Conservation (phyloP, 2,329 filamentous ascomycete species). For the Clarireedia homoeocarpa region DNA sequence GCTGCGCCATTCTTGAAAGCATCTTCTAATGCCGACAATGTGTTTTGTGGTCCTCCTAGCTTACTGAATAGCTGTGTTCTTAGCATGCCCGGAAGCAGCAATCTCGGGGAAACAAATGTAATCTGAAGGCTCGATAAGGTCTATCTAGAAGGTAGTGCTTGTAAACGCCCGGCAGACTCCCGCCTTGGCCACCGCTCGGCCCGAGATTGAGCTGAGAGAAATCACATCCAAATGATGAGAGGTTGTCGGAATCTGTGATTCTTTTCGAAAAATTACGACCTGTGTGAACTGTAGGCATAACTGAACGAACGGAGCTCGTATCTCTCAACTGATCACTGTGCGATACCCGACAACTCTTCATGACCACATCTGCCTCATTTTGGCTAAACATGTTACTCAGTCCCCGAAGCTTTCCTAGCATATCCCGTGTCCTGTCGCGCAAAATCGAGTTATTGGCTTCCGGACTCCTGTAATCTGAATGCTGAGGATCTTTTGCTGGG, state of each 20-base stretch:
- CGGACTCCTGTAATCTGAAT: slow-evolving; percentile 10
- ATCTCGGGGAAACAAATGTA: slow-evolving; percentile 58
- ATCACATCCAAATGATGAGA: not conserved
- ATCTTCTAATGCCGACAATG: slow-evolving; percentile 39
- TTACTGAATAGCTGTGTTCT: slow-evolving; percentile 47
- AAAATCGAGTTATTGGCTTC: slow-evolving; percentile 1
- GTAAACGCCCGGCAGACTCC: not conserved
- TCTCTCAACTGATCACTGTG: slow-evolving; percentile 35
- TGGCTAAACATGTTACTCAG: slow-evolving; percentile 62
- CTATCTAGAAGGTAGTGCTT: slow-evolving; percentile 51
- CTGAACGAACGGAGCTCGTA: slow-evolving; percentile 12
- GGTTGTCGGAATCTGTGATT: slow-evolving; percentile 11
- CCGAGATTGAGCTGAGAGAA: not conserved
- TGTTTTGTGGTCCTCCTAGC: slow-evolving; percentile 40
- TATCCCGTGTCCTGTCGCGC: slow-evolving; percentile 16
- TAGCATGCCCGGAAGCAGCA: slow-evolving; percentile 58
- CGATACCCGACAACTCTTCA: slow-evolving; percentile 42
- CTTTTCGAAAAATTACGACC: slow-evolving; percentile 12
- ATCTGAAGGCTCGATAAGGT: slow-evolving; percentile 56
- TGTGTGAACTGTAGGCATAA: slow-evolving; percentile 2
- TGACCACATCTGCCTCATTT: slow-evolving; percentile 54
- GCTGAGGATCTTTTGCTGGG: not conserved
- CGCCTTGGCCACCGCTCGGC: not conserved
- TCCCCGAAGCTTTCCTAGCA: slow-evolving; percentile 52
- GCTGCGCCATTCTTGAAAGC: slow-evolving; percentile 59